phyloP scores from a whole-genome alignment of 2,329 filamentous ascomycete genomes.

The Ophiostoma quercus region DNA sequence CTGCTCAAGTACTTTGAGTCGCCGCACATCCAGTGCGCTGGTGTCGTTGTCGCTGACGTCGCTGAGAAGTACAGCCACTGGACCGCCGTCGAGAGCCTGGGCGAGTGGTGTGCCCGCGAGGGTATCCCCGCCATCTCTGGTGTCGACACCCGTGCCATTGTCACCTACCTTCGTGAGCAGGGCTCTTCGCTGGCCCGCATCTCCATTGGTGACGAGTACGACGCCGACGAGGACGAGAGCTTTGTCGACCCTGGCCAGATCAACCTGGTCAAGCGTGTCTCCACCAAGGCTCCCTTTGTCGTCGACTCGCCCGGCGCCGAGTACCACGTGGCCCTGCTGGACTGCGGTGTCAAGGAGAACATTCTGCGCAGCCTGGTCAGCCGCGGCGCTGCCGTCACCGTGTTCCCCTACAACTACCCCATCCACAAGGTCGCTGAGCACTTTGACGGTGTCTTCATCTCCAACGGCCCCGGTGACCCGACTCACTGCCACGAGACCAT shows the following conservation, averaged over 20 bases:
- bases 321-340: slow-evolving; percentile 88
- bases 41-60: slow-evolving; percentile 92
- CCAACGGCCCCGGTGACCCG: slow-evolving; percentile 95
- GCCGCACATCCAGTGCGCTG: slow-evolving; percentile 92
- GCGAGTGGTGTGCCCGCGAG: slow-evolving; percentile 92
- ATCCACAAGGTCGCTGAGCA: slow-evolving; percentile 98
- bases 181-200: slow-evolving; percentile 94
- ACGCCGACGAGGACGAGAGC: slow-evolving; percentile 95
- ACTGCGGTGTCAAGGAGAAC: slow-evolving; percentile 99
- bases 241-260: slow-evolving; percentile 94
- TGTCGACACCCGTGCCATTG: slow-evolving; percentile 93
- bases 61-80: slow-evolving; percentile 95
- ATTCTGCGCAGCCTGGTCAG: slow-evolving; percentile 90
- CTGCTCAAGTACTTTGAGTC: slow-evolving; percentile 98
- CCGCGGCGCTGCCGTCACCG: slow-evolving; percentile 86
- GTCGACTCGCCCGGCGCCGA: slow-evolving; percentile 77
- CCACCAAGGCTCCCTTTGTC: slow-evolving; percentile 97
- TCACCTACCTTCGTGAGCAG: slow-evolving; percentile 91
- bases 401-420: slow-evolving; percentile 94
- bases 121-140: slow-evolving; percentile 94
- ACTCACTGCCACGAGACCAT: slow-evolving; percentile 94
- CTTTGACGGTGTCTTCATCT: slow-evolving; percentile 98
- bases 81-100: slow-evolving; percentile 92
- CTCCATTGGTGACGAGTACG: slow-evolving; percentile 93
- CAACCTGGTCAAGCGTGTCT: slow-evolving; percentile 92